These are phyloP conservation scores for Remersonia thermophila DNA, from an alignment of 2,329 filamentous ascomycete species.

Conservation along the genomic window DNA sequence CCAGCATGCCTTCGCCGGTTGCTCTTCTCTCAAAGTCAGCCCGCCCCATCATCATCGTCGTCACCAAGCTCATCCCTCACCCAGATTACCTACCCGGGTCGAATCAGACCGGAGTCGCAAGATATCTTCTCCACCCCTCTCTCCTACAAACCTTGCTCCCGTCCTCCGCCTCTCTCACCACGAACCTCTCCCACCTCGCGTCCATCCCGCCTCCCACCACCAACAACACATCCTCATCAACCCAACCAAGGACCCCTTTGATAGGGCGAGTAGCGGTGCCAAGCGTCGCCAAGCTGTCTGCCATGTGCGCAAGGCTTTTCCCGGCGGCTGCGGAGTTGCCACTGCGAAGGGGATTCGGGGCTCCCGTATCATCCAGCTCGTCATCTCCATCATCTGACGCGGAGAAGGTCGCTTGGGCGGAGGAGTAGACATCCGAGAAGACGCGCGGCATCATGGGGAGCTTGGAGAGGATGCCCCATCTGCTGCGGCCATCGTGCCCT, in stretches of 20 bases:
- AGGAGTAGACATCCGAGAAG: slow-evolving; percentile 84
- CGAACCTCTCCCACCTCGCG: slow-evolving; percentile 79
- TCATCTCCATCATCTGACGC: slow-evolving; percentile 54
- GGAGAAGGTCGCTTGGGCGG: slow-evolving; percentile 68
- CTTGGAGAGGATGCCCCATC: slow-evolving; percentile 76
- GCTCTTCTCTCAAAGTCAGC: neutral
- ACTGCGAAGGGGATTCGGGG: too few species aligned
- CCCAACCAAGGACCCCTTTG: slow-evolving; percentile 82
- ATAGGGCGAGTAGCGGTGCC: slow-evolving; percentile 44
- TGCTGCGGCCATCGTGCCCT: slow-evolving; percentile 46
- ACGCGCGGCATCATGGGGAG: slow-evolving; percentile 75
- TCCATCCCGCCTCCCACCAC: slow-evolving; percentile 71
- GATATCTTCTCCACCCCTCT: slow-evolving; percentile 68
- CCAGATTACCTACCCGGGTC: too few species aligned
- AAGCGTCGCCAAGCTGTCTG: slow-evolving; percentile 31
- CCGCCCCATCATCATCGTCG: neutral
- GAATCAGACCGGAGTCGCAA: slow-evolving; percentile 1
- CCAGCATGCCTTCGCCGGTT: too few species aligned
- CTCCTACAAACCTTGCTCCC: slow-evolving; percentile 54
- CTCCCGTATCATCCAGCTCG: too few species aligned
- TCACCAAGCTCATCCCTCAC: too few species aligned
- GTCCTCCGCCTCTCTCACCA: slow-evolving; percentile 54
- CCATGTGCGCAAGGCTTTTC: slow-evolving; percentile 19
- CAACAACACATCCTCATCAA: slow-evolving; percentile 57
- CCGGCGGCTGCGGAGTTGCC: too few species aligned